Conservation (phyloP, 2,329 filamentous ascomycete genomes). For the Pseudopyricularia javanii region DNA sequence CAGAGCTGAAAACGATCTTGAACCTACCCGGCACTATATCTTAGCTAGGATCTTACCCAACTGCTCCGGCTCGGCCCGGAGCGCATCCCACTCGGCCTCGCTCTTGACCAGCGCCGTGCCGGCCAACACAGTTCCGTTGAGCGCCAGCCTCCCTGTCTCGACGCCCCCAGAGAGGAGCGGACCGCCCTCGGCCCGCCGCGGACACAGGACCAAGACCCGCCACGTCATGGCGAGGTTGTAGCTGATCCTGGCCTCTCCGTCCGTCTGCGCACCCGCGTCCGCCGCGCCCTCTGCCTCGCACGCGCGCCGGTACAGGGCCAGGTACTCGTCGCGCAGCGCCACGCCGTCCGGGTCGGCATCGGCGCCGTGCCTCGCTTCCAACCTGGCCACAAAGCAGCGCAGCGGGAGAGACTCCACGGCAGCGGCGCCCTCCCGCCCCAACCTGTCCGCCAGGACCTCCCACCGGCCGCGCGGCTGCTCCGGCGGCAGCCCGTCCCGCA, state of each 20-base stretch:
- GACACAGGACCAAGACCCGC: slow-evolving; percentile 38
- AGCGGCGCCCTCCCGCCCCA: not conserved
- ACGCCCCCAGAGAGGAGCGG: slow-evolving; percentile 11
- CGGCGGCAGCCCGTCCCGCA: slow-evolving; percentile 38
- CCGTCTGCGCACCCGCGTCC: slow-evolving; percentile 1
- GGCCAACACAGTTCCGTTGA: slow-evolving; percentile 53
- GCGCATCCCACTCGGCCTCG: slow-evolving; percentile 40
- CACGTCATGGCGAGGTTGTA: slow-evolving; percentile 53
- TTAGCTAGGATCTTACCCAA: slow-evolving; percentile 25
- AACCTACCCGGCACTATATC: slow-evolving; percentile 14
- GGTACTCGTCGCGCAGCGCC: slow-evolving; percentile 29
- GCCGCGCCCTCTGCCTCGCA: slow-evolving; percentile 22
- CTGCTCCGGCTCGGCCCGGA: slow-evolving; percentile 27
- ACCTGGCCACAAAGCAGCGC: slow-evolving; percentile 3
- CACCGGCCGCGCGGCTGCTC: slow-evolving; percentile 22
- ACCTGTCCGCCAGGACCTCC: slow-evolving; percentile 33
- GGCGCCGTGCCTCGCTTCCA: not conserved
- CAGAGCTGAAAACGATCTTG: not conserved
- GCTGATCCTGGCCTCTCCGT: slow-evolving; percentile 38
- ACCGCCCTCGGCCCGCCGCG: slow-evolving; percentile 38
- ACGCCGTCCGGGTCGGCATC: slow-evolving; percentile 1
- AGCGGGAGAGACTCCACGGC: not conserved
- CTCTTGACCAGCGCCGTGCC: slow-evolving; percentile 52
- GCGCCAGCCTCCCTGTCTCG: slow-evolving; percentile 28
- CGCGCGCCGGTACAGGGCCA: slow-evolving; percentile 33